These are phyloP conservation scores for Diddensiella santjacobensis DNA, from an alignment of 805 yeast genomes.

Conservation along the genomic window DNA sequence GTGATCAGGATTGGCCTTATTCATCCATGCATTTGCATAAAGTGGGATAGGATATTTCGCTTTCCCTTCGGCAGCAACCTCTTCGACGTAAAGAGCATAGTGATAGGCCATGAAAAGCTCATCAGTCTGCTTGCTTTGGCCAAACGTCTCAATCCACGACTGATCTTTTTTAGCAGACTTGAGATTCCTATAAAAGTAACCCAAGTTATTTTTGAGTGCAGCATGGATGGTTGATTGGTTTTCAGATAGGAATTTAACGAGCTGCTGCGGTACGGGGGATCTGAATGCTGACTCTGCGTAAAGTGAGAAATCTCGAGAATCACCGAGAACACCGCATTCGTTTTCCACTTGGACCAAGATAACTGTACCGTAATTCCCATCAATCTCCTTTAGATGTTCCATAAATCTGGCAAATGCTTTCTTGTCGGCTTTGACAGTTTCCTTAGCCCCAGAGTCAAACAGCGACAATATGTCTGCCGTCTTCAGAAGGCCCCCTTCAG, in stretches of 20 bases:
- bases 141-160: slow-evolving; percentile 17
- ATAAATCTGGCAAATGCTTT: slow-evolving; percentile 16
- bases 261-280: slow-evolving; percentile 10
- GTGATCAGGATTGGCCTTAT: slow-evolving; percentile 1
- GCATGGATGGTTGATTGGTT: slow-evolving; percentile 1
- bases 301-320: slow-evolving; percentile 12
- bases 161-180: neutral
- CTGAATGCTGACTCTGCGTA: slow-evolving; percentile 10
- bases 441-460: slow-evolving; percentile 4
- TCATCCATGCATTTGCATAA: slow-evolving; percentile 20
- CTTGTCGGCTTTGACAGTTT: slow-evolving; percentile 17
- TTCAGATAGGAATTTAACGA: slow-evolving; percentile 1
- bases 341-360: slow-evolving; percentile 21
- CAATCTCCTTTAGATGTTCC: slow-evolving; percentile 14
- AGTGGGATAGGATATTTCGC: slow-evolving; percentile 15
- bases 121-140: slow-evolving; percentile 10
- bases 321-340: slow-evolving; percentile 21
- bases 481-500: neutral
- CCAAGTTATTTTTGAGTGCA: slow-evolving; percentile 4
- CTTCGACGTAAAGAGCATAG: slow-evolving; percentile 16
- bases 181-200: neutral
- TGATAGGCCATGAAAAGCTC: slow-evolving; percentile 23
- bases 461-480: slow-evolving; percentile 14
- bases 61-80: slow-evolving; percentile 14
- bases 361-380: slow-evolving; percentile 13